Conservation (phyloP, 202 grass and related monocot genomes). For the Schoenoplectus tabernaemontani region DNA sequence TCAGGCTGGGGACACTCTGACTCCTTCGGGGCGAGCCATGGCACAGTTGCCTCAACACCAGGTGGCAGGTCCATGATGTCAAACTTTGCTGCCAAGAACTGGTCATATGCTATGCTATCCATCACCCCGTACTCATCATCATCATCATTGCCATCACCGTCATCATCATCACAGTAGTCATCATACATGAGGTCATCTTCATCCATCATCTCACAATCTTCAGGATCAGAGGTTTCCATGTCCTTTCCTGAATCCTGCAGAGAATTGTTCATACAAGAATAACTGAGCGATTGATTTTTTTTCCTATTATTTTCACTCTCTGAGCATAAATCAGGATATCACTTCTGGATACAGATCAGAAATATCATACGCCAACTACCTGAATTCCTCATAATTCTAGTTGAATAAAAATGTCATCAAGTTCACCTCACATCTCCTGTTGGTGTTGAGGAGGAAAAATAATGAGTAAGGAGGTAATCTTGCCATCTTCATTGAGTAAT, state of each 20-base stretch:
- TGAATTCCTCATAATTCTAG: neutral
- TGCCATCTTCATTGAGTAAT: neutral
- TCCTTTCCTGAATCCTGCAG: constrained; percentile 17
- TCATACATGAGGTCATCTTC: constrained; percentile 37
- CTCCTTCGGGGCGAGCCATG: constrained; percentile 44
- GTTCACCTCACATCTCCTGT: too few relatives aligned
- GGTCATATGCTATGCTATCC: constrained; percentile 34
- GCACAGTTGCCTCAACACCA: constrained; percentile 64
- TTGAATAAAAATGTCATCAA: neutral
- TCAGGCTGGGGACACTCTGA: neutral
- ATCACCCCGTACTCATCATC: constrained; percentile 35
- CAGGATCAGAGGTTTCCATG: neutral
- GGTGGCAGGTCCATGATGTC: constrained; percentile 69
- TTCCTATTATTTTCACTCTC: neutral
- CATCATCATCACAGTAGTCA: constrained; percentile 41
- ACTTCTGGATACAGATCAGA: neutral
- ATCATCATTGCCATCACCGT: constrained; percentile 31
- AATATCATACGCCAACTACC: neutral
- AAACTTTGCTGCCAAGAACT: constrained; percentile 57
- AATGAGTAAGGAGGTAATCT: neutral
- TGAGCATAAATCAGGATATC: neutral
- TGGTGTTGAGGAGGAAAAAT: too few relatives aligned
- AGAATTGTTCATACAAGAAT: neutral
- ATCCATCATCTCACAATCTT: constrained; percentile 28
- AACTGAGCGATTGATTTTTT: neutral